Conservation (phyloP, 2,329 filamentous ascomycete genomes). For the Colletotrichum cuscutae region DNA sequence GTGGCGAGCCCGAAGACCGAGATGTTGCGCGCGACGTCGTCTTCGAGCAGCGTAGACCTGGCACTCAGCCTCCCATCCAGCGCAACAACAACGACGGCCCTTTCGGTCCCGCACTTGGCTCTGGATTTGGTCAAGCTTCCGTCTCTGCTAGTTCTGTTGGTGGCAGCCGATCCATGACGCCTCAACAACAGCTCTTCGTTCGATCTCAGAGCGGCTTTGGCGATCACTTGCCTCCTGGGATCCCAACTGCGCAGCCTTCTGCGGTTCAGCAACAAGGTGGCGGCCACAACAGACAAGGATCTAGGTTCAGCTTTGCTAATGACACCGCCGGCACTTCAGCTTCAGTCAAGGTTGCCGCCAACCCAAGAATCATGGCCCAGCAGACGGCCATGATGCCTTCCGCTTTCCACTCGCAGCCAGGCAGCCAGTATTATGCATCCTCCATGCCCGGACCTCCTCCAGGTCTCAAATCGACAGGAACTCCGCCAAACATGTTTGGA, state of each 20-base stretch:
- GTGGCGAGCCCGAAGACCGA: constrained; percentile 90
- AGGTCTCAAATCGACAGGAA: constrained; percentile 93
- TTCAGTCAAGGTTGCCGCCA: constrained; percentile 80
- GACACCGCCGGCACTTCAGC: constrained; percentile 72
- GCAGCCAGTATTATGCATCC: constrained; percentile 81
- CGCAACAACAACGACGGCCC: constrained; percentile 64
- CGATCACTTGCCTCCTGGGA: constrained; percentile 69
- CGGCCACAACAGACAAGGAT: constrained; percentile 84
- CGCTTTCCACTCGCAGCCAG: constrained; percentile 67
- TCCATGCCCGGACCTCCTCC: constrained; percentile 94
- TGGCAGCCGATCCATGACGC: constrained; percentile 79
- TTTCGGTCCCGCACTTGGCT: constrained; percentile 63
- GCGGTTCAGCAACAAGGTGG: constrained; percentile 69
- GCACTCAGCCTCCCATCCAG: constrained; percentile 82
- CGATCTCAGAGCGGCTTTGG: constrained; percentile 70
- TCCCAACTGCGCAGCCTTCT: constrained; percentile 61
- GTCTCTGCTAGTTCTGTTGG: constrained; percentile 65
- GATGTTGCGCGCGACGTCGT: constrained; percentile 63
- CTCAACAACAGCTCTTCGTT: constrained; percentile 79
- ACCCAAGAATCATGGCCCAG: constrained; percentile 83
- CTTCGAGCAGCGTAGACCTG: constrained; percentile 70
- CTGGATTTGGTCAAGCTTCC: constrained; percentile 59
- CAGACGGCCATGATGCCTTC: constrained; percentile 88
- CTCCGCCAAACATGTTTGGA: constrained; percentile 93
- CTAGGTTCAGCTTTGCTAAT: constrained; percentile 88